A percentile compares a stretch with the other conserved stretches of the same genome.
phyloP scores from a whole-genome alignment of 345 rosid species.

The Murraya paniculata region DNA sequence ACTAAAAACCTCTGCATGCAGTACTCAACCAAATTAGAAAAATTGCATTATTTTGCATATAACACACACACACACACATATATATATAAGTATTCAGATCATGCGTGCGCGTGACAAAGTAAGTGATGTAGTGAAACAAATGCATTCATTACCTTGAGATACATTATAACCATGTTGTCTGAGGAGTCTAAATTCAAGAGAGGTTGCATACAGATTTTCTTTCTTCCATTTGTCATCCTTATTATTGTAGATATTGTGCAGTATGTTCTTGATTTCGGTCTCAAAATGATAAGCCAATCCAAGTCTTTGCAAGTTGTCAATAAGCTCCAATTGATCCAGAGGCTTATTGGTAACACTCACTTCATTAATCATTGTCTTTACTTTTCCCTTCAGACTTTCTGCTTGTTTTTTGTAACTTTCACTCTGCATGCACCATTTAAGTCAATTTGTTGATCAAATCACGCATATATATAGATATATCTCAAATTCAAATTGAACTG shows the following conservation, averaged over 20 bases:
- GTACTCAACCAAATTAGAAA: neutral
- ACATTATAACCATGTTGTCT: neutral
- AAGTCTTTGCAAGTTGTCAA: slow-evolving; percentile 19
- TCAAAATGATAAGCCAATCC: slow-evolving; percentile 14
- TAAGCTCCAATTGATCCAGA: neutral
- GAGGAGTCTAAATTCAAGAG: slow-evolving; percentile 9
- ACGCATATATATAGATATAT: too few relatives aligned
- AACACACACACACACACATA: too few relatives aligned
- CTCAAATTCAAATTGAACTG: too few relatives aligned
- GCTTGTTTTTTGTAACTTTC: neutral
- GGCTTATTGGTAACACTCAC: neutral
- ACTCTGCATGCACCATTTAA: neutral
- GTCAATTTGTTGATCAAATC: neutral
- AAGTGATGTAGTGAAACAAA: too few relatives aligned
- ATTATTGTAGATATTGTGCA: neutral
- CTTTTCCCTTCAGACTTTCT: neutral
- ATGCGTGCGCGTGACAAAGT: too few relatives aligned
- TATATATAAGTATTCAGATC: too few relatives aligned
- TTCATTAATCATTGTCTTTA: neutral
- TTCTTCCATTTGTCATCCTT: neutral
- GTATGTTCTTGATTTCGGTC: neutral
- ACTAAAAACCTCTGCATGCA: slow-evolving; percentile 7
- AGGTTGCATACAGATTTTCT: neutral
- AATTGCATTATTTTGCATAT: too few relatives aligned
- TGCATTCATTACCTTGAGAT: neutral